phyloP scores from a whole-genome alignment of 2,329 filamentous ascomycete genomes.

The Sordariomycetes sp. region DNA sequence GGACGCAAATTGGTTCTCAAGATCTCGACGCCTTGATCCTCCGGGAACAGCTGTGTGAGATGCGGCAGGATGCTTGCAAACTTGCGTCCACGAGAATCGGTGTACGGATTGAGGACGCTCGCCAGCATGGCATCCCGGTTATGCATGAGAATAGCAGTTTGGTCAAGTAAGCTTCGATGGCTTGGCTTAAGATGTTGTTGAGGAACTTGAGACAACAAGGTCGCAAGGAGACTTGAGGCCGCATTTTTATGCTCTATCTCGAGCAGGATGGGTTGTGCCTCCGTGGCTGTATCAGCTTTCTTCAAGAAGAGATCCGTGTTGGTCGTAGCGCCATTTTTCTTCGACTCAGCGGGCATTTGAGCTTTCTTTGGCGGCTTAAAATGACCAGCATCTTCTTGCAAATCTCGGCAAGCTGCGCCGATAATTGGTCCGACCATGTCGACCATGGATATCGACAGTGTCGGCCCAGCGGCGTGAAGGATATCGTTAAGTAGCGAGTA shows the following conservation, averaged over 20 bases:
- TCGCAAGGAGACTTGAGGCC: conserved; percentile 53
- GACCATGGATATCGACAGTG: conserved; percentile 56
- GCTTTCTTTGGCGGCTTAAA: conserved; percentile 28
- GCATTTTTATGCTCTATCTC: conserved; percentile 39
- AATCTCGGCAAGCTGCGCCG: conserved; percentile 63
- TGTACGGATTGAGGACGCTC: conserved; percentile 71
- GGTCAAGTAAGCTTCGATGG: conserved; percentile 67
- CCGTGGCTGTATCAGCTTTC: conserved; percentile 20
- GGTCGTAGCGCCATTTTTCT: conserved; percentile 32
- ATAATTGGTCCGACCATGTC: conserved; percentile 54
- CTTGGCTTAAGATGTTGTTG: conserved; percentile 60
- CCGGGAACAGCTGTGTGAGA: conserved; percentile 55
- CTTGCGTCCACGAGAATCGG: conserved; percentile 51
- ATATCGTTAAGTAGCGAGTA: conserved; percentile 53
- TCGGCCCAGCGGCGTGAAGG: conserved; percentile 53
- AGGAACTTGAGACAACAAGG: conserved; percentile 53
- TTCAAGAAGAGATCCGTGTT: conserved; percentile 68
- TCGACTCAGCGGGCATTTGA: conserved; percentile 17
- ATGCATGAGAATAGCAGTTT: conserved; percentile 64
- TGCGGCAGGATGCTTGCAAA: conserved; percentile 74
- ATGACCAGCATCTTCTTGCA: conserved; percentile 47
- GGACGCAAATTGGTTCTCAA: conserved; percentile 50
- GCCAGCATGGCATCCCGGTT: conserved; percentile 68
- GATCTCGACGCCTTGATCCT: conserved; percentile 60
- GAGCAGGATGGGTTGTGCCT: conserved; percentile 23